Conservation (phyloP, 1,139 yeast species). For the Schizosaccharomyces versatilis region DNA sequence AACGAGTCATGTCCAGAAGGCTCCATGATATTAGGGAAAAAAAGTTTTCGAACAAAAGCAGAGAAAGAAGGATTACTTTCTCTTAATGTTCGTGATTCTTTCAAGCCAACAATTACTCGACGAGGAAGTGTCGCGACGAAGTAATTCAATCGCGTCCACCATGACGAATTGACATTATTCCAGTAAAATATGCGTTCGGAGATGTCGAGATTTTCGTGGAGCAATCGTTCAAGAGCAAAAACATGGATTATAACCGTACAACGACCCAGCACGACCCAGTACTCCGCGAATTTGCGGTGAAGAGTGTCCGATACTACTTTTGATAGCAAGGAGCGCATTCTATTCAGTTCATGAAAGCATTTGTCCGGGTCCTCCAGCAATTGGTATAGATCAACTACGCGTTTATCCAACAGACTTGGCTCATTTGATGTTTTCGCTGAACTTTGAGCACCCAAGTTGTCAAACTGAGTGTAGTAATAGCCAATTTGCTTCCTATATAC, state of each 20-base stretch:
- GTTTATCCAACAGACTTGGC: no score
- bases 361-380: no score
- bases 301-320: no score
- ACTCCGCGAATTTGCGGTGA: neutral
- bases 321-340: no score
- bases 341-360: no score
- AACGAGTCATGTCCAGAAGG: no score
- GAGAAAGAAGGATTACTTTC: neutral
- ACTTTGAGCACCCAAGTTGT: no score
- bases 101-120: neutral
- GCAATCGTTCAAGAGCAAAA: neutral
- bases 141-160: neutral
- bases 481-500: no score
- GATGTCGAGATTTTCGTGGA: neutral
- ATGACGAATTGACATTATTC: neutral
- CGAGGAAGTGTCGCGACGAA: neutral
- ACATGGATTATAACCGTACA: neutral
- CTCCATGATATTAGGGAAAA: neutral
- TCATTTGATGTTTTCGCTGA: no score
- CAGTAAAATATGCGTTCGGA: neutral
- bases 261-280: neutral
- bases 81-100: neutral
- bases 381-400: no score
- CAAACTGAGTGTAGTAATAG: no score
- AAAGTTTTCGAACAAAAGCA: neutral